A percentile compares a stretch with the other conserved stretches of the same genome.
Conservation (phyloP, 768 basidiomycete genomes). For the Kwoniella europaea region DNA sequence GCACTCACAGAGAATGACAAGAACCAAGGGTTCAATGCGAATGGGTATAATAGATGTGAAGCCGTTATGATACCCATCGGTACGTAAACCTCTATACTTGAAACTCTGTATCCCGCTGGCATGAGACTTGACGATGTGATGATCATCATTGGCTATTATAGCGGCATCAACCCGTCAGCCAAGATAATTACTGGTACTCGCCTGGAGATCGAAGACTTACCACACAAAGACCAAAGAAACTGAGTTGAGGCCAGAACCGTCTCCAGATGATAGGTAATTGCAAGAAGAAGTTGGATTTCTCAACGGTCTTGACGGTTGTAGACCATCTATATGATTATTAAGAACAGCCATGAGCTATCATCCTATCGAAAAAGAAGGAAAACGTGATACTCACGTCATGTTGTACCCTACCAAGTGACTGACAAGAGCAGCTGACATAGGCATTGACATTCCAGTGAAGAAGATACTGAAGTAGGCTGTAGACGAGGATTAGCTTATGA, state of each 20-base stretch:
- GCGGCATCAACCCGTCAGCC: background rate
- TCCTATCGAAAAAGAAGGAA: background rate
- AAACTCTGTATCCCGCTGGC: slow-evolving; percentile 69
- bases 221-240: slow-evolving; percentile 61
- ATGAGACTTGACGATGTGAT: slow-evolving; percentile 66
- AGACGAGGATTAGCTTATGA: slow-evolving; percentile 61
- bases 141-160: slow-evolving; percentile 62
- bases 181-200: background rate
- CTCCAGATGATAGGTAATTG: slow-evolving; percentile 83
- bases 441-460: slow-evolving; percentile 68
- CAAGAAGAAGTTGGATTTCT: slow-evolving; percentile 85
- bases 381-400: slow-evolving; percentile 63
- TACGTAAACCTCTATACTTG: slow-evolving; percentile 75
- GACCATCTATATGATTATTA: slow-evolving; percentile 44
- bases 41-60: slow-evolving; percentile 63
- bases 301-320: slow-evolving; percentile 82
- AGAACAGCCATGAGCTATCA: background rate
- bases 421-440: slow-evolving; percentile 67
- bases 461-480: slow-evolving; percentile 70
- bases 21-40: slow-evolving; percentile 72
- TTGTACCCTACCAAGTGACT: slow-evolving; percentile 68
- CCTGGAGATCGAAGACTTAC: slow-evolving; percentile 20
- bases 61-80: slow-evolving; percentile 68
- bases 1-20: slow-evolving; percentile 45
- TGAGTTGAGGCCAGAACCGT: slow-evolving; percentile 70